Conservation (phyloP, 2,329 filamentous ascomycete species). For the Xylaria multiplex region DNA sequence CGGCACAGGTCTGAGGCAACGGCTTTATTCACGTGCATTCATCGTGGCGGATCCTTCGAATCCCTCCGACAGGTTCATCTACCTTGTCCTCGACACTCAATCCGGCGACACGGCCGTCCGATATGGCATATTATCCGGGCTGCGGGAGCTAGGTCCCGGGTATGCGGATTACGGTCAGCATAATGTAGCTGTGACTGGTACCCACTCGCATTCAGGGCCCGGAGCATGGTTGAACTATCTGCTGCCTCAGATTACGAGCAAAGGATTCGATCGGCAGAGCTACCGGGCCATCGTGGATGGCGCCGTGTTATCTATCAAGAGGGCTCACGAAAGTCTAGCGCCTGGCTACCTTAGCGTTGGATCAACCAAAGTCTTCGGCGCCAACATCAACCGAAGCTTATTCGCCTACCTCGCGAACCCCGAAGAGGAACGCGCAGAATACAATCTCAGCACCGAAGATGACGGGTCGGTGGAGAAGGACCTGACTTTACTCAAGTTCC, state of each 20-base stretch:
- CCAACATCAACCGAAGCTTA: conserved; percentile 88
- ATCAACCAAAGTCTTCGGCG: conserved; percentile 74
- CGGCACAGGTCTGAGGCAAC: conserved; percentile 85
- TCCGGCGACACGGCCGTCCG: conserved; percentile 90
- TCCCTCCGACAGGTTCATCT: conserved; percentile 79
- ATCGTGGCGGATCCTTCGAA: conserved; percentile 77
- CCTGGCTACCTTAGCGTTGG: conserved; percentile 63
- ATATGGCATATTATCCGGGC: conserved; percentile 82
- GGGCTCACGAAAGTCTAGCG: conserved; percentile 77
- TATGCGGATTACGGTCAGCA: conserved; percentile 80
- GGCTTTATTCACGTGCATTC: conserved; percentile 89
- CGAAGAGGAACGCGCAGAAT: conserved; percentile 74
- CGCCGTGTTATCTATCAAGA: conserved; percentile 80
- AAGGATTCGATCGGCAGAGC: conserved; percentile 86
- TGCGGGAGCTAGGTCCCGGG: conserved; percentile 73
- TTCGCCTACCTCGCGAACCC: conserved; percentile 92
- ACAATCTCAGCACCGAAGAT: conserved; percentile 64
- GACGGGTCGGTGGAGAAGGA: conserved; percentile 72
- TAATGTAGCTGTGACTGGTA: conserved; percentile 90
- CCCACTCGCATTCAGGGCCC: conserved; percentile 91
- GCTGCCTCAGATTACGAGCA: conserved; percentile 87
- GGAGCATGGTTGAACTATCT: conserved; percentile 96
- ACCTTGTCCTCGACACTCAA: conserved; percentile 86
- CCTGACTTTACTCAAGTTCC: conserved; percentile 82
- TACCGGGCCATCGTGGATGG: conserved; percentile 91